These are phyloP conservation scores for Fusarium armeniacum DNA, from an alignment of 2,329 filamentous ascomycete genomes.

Conservation along the genomic window DNA sequence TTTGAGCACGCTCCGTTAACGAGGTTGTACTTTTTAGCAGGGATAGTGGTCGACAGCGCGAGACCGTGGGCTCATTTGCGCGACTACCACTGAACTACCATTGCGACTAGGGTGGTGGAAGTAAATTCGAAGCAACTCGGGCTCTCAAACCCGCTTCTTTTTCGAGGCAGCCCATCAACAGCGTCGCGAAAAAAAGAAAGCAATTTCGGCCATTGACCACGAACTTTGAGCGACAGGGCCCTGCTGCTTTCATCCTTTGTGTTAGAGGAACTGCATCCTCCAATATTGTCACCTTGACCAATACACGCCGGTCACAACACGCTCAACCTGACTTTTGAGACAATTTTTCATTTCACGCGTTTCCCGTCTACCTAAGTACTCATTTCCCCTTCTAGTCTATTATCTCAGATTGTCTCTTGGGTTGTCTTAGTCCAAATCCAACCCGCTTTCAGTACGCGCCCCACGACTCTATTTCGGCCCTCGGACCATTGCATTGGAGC, in stretches of 20 bases:
- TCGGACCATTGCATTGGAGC: slow-evolving; percentile 41
- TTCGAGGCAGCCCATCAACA: slow-evolving; percentile 43
- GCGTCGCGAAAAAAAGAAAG: slow-evolving; percentile 31
- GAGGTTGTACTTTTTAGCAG: slow-evolving; percentile 34
- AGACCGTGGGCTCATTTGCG: slow-evolving; percentile 47
- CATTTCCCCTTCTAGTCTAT: slow-evolving; percentile 36
- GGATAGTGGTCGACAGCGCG: slow-evolving; percentile 34
- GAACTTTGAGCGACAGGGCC: slow-evolving; percentile 20
- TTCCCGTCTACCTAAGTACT: slow-evolving; percentile 28
- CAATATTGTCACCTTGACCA: slow-evolving; percentile 15
- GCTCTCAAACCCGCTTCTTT: slow-evolving; percentile 37
- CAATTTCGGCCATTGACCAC: slow-evolving; percentile 27
- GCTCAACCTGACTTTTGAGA: slow-evolving; percentile 11
- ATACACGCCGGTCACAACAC: slow-evolving; percentile 31
- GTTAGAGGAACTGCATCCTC: slow-evolving; percentile 13
- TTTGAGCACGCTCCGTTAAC: slow-evolving; percentile 21
- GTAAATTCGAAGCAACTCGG: slow-evolving; percentile 31
- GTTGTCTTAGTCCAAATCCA: slow-evolving; percentile 31
- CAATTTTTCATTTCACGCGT: slow-evolving; percentile 26
- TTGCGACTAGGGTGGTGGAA: slow-evolving; percentile 37
- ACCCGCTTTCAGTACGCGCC: slow-evolving; percentile 40
- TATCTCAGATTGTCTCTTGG: slow-evolving; percentile 30
- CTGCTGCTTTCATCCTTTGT: slow-evolving; percentile 16
- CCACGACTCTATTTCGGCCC: slow-evolving; percentile 45
- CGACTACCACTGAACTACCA: slow-evolving; percentile 29